Evolutionary conservation across 768 basidiomycete species (phyloP), one percentile per base, ranked within the genome.

Genomic region (Hypsizygus marmoreus): DNA sequence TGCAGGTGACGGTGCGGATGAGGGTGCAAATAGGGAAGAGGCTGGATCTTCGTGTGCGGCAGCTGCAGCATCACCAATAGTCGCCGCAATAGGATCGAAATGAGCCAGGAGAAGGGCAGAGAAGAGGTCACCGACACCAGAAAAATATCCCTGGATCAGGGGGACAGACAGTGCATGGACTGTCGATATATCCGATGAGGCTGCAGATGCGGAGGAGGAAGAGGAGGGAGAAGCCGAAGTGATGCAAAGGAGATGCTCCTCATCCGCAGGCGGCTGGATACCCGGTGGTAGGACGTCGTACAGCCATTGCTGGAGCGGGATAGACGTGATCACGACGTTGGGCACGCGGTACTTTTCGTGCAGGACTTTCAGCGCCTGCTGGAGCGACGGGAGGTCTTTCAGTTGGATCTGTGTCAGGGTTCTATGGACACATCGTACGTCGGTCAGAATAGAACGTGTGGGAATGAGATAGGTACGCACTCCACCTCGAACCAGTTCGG

Each of bases 401-500:
- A 99, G 80, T 46, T 80, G 67, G 26, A 80, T 72, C 22, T 82
- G 79, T 0, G 95, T 92, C 13, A 99, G 73, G 2, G 84, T 72
- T 69, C 94, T 97, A 51, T 40, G 23, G 28, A 14, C 23, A 20
- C 45, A 31, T 46, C 16, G 31, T 30, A 9, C 25, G 40, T 8
- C n/a, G 55, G 76, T 56, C 56, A 81, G 23, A 37, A 22, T 16
- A 26, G 31, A 23, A 30, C 4, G 31, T 25, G 8, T 24, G 40
- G 11, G 42, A 14, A 29, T 43, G 30, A n/a, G 17, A 20, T 20
- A 14, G 34, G 31, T 11, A 65, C 84, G 64, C 62, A 95, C 93
- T 98, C 95, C 50, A 88, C 89, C 72, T 99, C 97, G 57, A 94
- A 99, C 82, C 94, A 97, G 61, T 99, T 99, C 0, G 97, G 97